Conservation (phyloP, 2,329 filamentous ascomycete genomes). For the Alternaria infectoria region DNA sequence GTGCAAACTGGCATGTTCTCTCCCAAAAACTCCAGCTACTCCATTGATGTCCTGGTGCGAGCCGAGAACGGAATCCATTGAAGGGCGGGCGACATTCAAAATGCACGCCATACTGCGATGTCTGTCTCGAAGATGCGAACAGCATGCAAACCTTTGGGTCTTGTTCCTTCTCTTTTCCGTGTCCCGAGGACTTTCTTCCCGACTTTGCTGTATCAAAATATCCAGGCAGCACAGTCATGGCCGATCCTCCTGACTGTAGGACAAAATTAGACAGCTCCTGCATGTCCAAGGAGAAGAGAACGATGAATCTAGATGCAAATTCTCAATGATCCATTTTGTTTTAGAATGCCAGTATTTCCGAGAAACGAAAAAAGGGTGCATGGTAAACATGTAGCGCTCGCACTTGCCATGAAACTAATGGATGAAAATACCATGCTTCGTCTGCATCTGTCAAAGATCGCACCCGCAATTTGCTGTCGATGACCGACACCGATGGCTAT, state of each 20-base stretch:
- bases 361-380: neutral
- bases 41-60: neutral
- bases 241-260: neutral
- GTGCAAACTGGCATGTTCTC: too few relatives aligned
- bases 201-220: neutral
- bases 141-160: accelerated
- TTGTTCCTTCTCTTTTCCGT: neutral
- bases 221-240: too few relatives aligned
- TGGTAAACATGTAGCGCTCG: neutral
- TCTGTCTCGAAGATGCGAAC: too few relatives aligned
- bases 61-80: neutral
- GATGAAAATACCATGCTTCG: neutral
- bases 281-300: neutral
- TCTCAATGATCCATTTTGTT: neutral
- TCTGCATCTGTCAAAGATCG: neutral
- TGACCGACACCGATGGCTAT: neutral
- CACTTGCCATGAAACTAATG: too few relatives aligned
- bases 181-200: neutral
- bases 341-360: neutral
- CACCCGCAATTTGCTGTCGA: neutral
- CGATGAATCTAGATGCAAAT: neutral
- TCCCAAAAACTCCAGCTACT: too few relatives aligned
- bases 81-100: neutral
- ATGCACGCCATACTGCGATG: too few relatives aligned
- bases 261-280: too few relatives aligned